These are phyloP conservation scores for Lepidium africanum DNA, from an alignment of 345 rosid species.

Conservation along the genomic window DNA sequence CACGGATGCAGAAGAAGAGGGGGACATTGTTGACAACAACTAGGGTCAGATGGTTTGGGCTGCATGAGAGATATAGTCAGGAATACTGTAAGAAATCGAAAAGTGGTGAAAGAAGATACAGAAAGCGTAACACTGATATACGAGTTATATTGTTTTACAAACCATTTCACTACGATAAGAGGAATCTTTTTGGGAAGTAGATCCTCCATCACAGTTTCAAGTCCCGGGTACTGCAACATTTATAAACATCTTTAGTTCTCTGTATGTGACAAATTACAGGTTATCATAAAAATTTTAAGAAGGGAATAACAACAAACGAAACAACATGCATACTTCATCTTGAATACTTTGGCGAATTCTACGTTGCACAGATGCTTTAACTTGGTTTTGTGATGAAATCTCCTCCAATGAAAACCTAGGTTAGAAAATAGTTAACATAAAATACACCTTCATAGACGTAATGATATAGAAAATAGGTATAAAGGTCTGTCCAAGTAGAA, in stretches of 20 bases:
- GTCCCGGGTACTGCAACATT: slow-evolving; percentile 77
- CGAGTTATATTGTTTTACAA: slow-evolving; percentile 16
- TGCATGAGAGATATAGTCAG: slow-evolving; percentile 31
- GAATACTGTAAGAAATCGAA: neutral
- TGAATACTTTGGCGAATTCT: slow-evolving; percentile 92
- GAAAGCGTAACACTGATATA: neutral
- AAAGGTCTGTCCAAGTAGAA: neutral
- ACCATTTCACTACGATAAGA: slow-evolving; percentile 88
- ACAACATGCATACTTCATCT: slow-evolving; percentile 56
- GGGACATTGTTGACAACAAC: slow-evolving; percentile 91
- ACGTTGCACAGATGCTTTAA: slow-evolving; percentile 96
- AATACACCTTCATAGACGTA: neutral
- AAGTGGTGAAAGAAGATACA: neutral
- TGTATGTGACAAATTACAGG: neutral
- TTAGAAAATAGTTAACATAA: neutral
- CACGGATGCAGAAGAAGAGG: slow-evolving; percentile 88
- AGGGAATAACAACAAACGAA: neutral
- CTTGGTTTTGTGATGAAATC: slow-evolving; percentile 94
- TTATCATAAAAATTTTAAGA: neutral
- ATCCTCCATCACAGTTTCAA: slow-evolving; percentile 90
- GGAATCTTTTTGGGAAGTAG: slow-evolving; percentile 94
- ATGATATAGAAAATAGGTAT: neutral
- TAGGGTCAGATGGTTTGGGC: slow-evolving; percentile 92
- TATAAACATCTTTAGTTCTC: neutral
- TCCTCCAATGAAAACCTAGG: slow-evolving; percentile 84